phyloP scores from a whole-genome alignment of 2,329 filamentous ascomycete species.

The Fusarium papillatum region DNA sequence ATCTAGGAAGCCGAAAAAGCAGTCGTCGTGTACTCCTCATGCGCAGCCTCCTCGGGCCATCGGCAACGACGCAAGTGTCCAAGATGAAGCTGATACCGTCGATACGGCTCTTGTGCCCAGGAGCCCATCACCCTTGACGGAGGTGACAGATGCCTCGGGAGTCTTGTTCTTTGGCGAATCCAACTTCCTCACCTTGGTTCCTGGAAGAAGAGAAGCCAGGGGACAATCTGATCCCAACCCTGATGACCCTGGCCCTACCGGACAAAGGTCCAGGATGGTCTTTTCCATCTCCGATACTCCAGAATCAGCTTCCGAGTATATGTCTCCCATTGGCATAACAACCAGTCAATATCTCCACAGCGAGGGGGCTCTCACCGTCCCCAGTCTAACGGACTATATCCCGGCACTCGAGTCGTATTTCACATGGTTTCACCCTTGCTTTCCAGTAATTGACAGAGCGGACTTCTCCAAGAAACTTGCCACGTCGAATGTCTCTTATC shows the following conservation, averaged over 20 bases:
- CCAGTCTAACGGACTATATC: slow-evolving; percentile 55
- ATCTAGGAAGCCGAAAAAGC: neutral
- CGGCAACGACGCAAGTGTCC: neutral
- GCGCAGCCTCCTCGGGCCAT: neutral
- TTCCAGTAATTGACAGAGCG: slow-evolving; percentile 64
- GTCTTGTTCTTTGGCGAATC: slow-evolving; percentile 55
- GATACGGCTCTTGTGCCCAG: slow-evolving; percentile 16
- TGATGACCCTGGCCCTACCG: slow-evolving; percentile 3
- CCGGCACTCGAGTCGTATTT: slow-evolving; percentile 66
- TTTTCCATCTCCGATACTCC: slow-evolving; percentile 47
- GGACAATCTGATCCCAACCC: neutral
- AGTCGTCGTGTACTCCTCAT: neutral
- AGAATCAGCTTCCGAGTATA: slow-evolving; percentile 28
- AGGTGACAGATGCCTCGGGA: slow-evolving; percentile 35
- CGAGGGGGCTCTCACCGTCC: slow-evolving; percentile 59
- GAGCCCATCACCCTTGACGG: slow-evolving; percentile 30
- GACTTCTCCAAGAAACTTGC: slow-evolving; percentile 55
- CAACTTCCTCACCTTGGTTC: slow-evolving; percentile 53
- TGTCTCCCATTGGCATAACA: slow-evolving; percentile 53
- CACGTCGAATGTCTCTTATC: slow-evolving; percentile 58
- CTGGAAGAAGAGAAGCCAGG: slow-evolving; percentile 26
- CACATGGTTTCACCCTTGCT: slow-evolving; percentile 68
- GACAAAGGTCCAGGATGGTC: slow-evolving; percentile 42
- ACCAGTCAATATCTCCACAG: slow-evolving; percentile 65
- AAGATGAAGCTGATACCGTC: neutral